These are phyloP conservation scores for Tripterygium wilfordii DNA, from an alignment of 177 flowering plant genomes.

Conservation along the genomic window DNA sequence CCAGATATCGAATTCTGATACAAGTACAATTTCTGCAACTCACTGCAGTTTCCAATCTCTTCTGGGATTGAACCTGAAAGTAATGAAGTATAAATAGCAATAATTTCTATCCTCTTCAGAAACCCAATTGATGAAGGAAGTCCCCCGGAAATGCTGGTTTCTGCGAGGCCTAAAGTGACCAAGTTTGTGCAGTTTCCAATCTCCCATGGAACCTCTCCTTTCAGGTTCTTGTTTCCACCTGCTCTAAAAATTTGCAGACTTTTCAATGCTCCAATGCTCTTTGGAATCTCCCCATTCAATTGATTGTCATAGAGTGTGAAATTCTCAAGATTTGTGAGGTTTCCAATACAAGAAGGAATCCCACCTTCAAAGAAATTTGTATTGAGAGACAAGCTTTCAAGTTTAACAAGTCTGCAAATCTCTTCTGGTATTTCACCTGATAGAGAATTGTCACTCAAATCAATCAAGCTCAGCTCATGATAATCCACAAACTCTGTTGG, in stretches of 20 bases:
- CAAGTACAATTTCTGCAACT: conserved; percentile 56
- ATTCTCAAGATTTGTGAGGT: conserved; percentile 39
- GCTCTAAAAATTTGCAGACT: conserved; percentile 49
- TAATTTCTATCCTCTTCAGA: conserved; percentile 54
- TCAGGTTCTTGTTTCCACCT: conserved; percentile 73
- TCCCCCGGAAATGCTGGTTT: conserved; percentile 66
- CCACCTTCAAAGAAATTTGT: conserved; percentile 53
- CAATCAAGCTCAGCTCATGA: conserved; percentile 35
- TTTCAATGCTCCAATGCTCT: conserved; percentile 45
- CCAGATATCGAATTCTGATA: conserved; percentile 74
- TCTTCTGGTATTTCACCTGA: conserved; percentile 65
- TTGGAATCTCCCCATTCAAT: conserved; percentile 58
- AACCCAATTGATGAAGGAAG: conserved; percentile 60
- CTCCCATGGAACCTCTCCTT: conserved; percentile 69
- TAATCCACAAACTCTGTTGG: conserved; percentile 64
- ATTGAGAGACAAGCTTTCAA: conserved; percentile 41
- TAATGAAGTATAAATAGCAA: conserved; percentile 60
- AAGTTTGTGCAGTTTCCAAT: conserved; percentile 66
- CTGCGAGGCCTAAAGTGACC: conserved; percentile 64
- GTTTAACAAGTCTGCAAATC: conserved; percentile 46
- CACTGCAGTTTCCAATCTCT: conserved; percentile 71
- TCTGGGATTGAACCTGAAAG: conserved; percentile 66
- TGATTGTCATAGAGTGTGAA: conserved; percentile 61
- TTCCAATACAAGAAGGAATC: conserved; percentile 56
- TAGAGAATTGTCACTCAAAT: conserved; percentile 61